A percentile compares a stretch with the other conserved stretches of the same genome.
These are phyloP conservation scores for Fusarium miscanthi DNA, from an alignment of 2,329 filamentous ascomycete species.

Conservation along the genomic window DNA sequence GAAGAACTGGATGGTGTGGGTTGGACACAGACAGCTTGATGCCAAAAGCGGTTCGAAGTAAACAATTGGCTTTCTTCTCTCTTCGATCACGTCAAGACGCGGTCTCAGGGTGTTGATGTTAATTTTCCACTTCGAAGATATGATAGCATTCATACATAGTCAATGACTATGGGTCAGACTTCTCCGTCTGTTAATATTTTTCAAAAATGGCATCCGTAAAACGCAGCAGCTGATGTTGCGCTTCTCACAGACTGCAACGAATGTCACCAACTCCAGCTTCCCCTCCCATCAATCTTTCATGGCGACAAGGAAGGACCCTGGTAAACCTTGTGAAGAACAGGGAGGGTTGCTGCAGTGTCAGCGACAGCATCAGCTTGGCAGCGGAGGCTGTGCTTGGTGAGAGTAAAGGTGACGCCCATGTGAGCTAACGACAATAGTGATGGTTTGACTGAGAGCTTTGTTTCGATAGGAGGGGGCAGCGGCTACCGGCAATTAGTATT, in stretches of 20 bases:
- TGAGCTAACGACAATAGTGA: constrained; percentile 19
- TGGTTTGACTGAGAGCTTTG: constrained; percentile 33
- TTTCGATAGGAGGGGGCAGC: constrained; percentile 45
- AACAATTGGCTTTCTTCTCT: constrained; percentile 11
- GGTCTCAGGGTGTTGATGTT: constrained; percentile 4
- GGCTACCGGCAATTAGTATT: constrained; percentile 34
- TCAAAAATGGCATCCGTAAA: not conserved
- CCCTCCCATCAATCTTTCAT: constrained; percentile 8
- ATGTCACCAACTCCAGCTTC: constrained; percentile 8
- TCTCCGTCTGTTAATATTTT: not conserved
- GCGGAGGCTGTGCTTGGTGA: constrained; percentile 41
- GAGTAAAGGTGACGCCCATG: constrained; percentile 1
- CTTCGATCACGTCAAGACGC: constrained; percentile 9
- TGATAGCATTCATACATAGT: not conserved
- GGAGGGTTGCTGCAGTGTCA: constrained; percentile 39
- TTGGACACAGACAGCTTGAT: constrained; percentile 27
- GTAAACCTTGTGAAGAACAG: constrained; percentile 24
- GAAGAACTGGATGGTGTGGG: constrained; percentile 3
- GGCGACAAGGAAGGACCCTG: constrained; percentile 36
- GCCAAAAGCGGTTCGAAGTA: constrained; percentile 37
- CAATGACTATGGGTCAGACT: not conserved
- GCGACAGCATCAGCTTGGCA: constrained; percentile 42
- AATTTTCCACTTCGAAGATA: not conserved
- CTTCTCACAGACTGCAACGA: not conserved
- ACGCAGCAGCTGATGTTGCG: not conserved